Conservation (phyloP, 257 asterid genomes). For the Rhazya stricta region DNA sequence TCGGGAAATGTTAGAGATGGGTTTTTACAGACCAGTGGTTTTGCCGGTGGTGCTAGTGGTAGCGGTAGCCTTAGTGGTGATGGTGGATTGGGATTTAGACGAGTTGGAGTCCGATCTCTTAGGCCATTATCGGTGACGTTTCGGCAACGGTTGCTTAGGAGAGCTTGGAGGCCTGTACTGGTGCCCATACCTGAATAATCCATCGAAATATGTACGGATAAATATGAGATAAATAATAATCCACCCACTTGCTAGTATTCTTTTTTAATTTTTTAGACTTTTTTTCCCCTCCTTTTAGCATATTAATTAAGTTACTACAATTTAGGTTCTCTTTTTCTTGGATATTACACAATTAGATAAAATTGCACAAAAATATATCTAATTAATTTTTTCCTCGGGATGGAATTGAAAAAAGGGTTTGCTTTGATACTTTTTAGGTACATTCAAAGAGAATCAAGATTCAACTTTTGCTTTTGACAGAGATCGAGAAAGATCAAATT, state of each 20-base stretch:
- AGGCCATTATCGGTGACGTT: constrained; percentile 78
- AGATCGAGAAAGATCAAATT: background rate
- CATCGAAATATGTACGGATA: constrained; percentile 17
- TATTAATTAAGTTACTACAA: background rate
- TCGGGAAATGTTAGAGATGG: constrained; percentile 45
- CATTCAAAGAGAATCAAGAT: background rate
- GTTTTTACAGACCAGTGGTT: constrained; percentile 21
- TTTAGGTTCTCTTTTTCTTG: background rate
- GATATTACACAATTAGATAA: background rate
- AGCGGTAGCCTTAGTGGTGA: constrained; percentile 8
- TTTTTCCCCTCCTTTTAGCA: background rate
- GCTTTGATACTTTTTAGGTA: background rate
- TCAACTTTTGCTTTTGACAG: background rate
- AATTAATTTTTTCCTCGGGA: too few species aligned
- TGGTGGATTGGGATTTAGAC: constrained; percentile 25
- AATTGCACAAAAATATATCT: too few species aligned
- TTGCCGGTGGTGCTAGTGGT: background rate
- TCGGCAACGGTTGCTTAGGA: constrained; percentile 78
- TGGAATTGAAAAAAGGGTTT: background rate
- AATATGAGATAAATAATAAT: constrained; percentile 11
- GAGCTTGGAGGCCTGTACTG: constrained; percentile 91
- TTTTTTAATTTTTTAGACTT: background rate
- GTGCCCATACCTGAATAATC: constrained; percentile 64
- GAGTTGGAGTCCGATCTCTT: constrained; percentile 36
- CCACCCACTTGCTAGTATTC: background rate